Conservation (phyloP, 2,329 filamentous ascomycete genomes). For the Aspergillus hiratsukae region DNA sequence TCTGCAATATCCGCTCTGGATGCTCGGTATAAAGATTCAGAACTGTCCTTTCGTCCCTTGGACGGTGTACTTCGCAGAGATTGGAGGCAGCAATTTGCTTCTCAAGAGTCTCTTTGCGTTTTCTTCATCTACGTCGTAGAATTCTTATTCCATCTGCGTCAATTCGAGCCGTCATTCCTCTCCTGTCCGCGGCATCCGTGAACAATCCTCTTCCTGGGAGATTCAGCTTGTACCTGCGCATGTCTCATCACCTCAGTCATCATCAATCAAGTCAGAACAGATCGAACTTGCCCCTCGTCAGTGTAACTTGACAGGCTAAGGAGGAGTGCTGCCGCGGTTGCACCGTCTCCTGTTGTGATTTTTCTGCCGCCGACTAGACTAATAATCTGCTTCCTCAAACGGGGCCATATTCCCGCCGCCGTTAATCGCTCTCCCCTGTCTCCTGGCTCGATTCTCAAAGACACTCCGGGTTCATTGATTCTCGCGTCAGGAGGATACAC, state of each 20-base stretch:
- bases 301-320: conserved; percentile 23
- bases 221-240: not conserved
- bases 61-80: not conserved
- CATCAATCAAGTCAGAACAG: conserved; percentile 9
- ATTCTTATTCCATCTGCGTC: not conserved
- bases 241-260: not conserved
- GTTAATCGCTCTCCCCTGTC: conserved; percentile 4
- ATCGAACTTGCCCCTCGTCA: conserved; percentile 2
- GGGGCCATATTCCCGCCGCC: conserved; percentile 5
- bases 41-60: not conserved
- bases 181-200: not conserved
- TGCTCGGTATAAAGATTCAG: not conserved
- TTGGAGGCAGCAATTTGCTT: not conserved
- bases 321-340: conserved; percentile 14
- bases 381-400: conserved; percentile 13
- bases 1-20: not conserved
- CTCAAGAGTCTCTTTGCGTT: not conserved
- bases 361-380: conserved; percentile 13
- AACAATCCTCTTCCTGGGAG: not conserved
- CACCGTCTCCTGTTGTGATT: conserved; percentile 12
- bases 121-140: not conserved
- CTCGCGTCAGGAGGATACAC: not conserved
- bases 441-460: conserved; percentile 10
- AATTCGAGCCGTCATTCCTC: not conserved
- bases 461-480: conserved; percentile 5